phyloP scores from a whole-genome alignment of 768 basidiomycete genomes.

The Phylloporus arenicola region DNA sequence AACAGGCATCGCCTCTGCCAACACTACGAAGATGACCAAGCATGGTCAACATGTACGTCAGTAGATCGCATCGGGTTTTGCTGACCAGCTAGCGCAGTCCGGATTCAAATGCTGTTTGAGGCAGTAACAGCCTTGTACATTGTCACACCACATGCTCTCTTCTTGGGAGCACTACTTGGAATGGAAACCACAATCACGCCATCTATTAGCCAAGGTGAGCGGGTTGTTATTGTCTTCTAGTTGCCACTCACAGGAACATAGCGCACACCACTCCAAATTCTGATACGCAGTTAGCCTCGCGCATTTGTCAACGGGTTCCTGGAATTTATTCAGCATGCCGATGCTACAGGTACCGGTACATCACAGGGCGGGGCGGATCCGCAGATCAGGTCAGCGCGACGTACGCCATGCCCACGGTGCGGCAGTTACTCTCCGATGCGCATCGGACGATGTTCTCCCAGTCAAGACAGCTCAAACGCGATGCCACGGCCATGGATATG shows the following conservation, averaged over 20 bases:
- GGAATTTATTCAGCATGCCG: slow-evolving; percentile 10
- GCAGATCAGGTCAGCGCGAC: not conserved
- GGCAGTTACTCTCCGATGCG: slow-evolving; percentile 25
- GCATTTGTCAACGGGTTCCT: not conserved
- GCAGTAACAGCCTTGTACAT: slow-evolving; percentile 3
- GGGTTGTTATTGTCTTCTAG: slow-evolving; percentile 12
- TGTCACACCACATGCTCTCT: not conserved
- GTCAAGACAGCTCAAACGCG: slow-evolving; percentile 28
- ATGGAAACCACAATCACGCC: slow-evolving; percentile 10
- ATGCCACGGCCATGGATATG: slow-evolving; percentile 43
- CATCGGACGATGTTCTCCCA: slow-evolving; percentile 26
- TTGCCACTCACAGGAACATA: slow-evolving; percentile 10
- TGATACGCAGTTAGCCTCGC: slow-evolving; percentile 6
- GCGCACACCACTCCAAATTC: not conserved
- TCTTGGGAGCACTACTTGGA: slow-evolving; percentile 3
- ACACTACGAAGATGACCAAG: not conserved
- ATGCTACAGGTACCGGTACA: not conserved
- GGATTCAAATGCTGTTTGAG: slow-evolving; percentile 6
- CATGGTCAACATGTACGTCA: not conserved
- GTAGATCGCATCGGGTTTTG: not conserved
- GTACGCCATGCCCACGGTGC: slow-evolving; percentile 2
- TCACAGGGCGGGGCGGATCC: not conserved
- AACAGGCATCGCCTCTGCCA: not conserved
- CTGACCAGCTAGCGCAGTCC: not conserved
- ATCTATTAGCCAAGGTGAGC: slow-evolving; percentile 17